phyloP scores from a whole-genome alignment of 257 asterid species.

The Solanum habrochaites region DNA sequence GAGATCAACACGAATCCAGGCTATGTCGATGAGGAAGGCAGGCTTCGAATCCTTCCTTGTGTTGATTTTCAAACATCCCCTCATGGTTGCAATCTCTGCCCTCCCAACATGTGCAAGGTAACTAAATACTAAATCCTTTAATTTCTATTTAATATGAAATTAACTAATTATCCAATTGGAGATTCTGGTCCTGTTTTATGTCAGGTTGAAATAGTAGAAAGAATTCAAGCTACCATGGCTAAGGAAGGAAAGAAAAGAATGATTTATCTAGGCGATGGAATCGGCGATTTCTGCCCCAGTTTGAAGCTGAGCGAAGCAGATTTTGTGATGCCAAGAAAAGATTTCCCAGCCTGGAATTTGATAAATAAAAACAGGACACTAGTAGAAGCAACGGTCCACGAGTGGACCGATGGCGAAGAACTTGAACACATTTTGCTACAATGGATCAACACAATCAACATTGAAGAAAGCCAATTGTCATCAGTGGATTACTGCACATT shows the following conservation, averaged over 20 bases:
- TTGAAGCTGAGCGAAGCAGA: conserved; percentile 37
- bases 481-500: conserved; percentile 10
- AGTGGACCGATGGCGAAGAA: conserved; percentile 58
- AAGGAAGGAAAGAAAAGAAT: conserved; percentile 47
- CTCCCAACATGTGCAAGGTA: conserved; percentile 46
- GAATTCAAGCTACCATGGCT: conserved; percentile 40
- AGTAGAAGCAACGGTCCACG: conserved; percentile 38
- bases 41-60: conserved; percentile 11
- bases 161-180: background rate
- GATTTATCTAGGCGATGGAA: conserved; percentile 68
- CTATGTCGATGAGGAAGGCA: conserved; percentile 4
- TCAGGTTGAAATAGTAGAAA: conserved; percentile 53
- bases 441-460: conserved; percentile 13
- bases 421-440: conserved; percentile 24
- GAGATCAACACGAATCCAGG: conserved; percentile 9
- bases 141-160: background rate
- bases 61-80: conserved; percentile 10
- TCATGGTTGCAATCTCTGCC: conserved; percentile 35
- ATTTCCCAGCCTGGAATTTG: conserved; percentile 66
- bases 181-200: background rate
- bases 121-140: background rate
- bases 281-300: conserved; percentile 51
- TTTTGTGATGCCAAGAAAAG: conserved; percentile 68
- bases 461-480: conserved; percentile 12
- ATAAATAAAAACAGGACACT: conserved; percentile 27